phyloP scores from a whole-genome alignment of 1,139 yeast species.

The Nadsonia commutata region DNA sequence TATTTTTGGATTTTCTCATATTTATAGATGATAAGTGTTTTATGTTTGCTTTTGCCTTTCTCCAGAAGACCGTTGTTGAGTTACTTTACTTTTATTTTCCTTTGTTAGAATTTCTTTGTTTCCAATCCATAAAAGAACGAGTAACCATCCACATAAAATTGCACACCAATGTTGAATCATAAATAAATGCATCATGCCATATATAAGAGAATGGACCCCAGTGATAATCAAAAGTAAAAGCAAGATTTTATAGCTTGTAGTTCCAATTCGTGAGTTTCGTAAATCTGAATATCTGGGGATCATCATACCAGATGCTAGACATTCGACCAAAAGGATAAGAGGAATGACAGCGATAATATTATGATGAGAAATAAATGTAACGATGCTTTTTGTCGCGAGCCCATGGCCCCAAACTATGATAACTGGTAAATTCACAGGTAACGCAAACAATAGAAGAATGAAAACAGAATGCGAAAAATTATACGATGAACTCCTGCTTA shows the following conservation, averaged over 20 bases:
- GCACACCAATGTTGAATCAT: conserved; percentile 23
- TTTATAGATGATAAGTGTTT: too few species aligned
- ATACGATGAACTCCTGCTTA: conserved; percentile 6
- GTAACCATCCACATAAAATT: conserved; percentile 17
- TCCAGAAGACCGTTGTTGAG: too few species aligned
- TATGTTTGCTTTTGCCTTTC: too few species aligned
- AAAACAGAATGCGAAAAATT: conserved; percentile 13
- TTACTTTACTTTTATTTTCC: too few species aligned
- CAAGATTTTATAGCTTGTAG: conserved; percentile 8
- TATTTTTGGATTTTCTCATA: too few species aligned
- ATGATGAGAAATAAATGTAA: conserved; percentile 19
- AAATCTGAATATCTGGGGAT: conserved; percentile 8
- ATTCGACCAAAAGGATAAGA: conserved; percentile 13
- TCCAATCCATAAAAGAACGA: conserved; percentile 6
- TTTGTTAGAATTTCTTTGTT: too few species aligned
- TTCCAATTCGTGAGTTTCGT: conserved; percentile 12
- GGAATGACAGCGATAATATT: conserved; percentile 21
- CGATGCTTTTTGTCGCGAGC: conserved; percentile 17
- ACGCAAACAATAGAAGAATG: conserved; percentile 20
- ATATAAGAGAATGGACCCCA: conserved; percentile 17
- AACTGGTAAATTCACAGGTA: conserved; percentile 22
- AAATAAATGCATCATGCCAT: conserved; percentile 22
- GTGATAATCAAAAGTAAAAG: neutral
- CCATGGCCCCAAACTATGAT: conserved; percentile 24
- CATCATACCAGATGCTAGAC: conserved; percentile 12